Evolutionary conservation across 305 asterid species (phyloP).

Genomic region (Ilex paraguariensis): DNA sequence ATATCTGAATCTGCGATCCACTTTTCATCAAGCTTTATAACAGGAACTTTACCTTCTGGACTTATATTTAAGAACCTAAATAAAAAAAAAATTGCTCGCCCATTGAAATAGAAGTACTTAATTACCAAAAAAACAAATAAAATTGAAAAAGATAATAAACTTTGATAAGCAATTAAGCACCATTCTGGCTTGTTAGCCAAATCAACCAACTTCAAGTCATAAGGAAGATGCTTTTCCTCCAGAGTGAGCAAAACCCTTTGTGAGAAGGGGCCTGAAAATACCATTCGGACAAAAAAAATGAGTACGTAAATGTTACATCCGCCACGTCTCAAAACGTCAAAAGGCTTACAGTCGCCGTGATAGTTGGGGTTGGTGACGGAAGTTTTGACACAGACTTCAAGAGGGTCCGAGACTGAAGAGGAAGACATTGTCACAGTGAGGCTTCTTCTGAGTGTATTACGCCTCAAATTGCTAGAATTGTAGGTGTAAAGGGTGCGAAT

Average conservation of each 20-base stretch:
- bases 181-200: constrained; percentile 84
- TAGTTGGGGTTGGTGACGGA: constrained; percentile 57
- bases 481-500: constrained; percentile 11
- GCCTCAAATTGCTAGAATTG: neutral
- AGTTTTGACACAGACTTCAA: constrained; percentile 64
- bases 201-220: constrained; percentile 77
- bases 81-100: no score
- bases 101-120: constrained; percentile 9
- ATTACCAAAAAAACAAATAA: neutral
- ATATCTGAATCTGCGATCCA: constrained; percentile 96
- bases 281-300: neutral
- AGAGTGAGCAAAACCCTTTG: constrained; percentile 85
- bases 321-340: no score
- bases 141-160: constrained; percentile 1
- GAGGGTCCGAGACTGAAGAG: constrained; percentile 41
- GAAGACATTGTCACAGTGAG: constrained; percentile 25
- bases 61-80: constrained; percentile 58
- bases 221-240: constrained; percentile 83
- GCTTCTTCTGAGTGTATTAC: constrained; percentile 17
- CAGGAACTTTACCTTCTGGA: constrained; percentile 93
- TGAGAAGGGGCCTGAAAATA: constrained; percentile 71
- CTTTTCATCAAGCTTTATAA: constrained; percentile 78
- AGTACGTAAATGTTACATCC: neutral
- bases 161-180: constrained; percentile 35
- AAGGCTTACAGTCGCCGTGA: constrained; percentile 74